phyloP scores from a whole-genome alignment of 345 rosid genomes.

The Populus euphratica region DNA sequence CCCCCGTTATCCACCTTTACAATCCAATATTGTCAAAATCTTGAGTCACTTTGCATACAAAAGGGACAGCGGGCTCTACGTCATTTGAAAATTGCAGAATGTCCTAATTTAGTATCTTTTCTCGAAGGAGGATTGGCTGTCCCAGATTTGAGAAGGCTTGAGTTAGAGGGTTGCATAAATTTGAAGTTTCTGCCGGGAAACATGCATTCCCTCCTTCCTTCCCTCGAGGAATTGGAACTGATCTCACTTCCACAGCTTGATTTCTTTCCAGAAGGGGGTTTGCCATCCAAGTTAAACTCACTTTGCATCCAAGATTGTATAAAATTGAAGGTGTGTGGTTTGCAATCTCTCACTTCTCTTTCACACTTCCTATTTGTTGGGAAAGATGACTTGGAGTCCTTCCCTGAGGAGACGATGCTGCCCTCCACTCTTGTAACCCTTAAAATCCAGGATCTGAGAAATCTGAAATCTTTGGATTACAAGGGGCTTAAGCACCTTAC shows the following conservation, averaged over 20 bases:
- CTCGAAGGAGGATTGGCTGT: too few relatives aligned
- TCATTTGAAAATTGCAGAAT: too few relatives aligned
- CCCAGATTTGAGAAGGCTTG: too few relatives aligned
- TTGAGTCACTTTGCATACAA: background rate
- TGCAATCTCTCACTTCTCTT: background rate
- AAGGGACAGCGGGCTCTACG: too few relatives aligned
- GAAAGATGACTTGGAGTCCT: constrained; percentile 5
- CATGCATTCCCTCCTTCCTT: constrained; percentile 9
- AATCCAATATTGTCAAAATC: background rate
- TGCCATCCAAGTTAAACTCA: constrained; percentile 3
- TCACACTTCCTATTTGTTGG: background rate
- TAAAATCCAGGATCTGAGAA: background rate
- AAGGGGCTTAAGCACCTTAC: background rate
- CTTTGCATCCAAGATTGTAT: background rate
- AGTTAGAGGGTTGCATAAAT: background rate
- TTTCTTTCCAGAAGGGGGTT: constrained; percentile 1
- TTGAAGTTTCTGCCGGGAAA: constrained; percentile 8
- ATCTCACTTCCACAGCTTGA: constrained; percentile 7
- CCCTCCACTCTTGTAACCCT: constrained; percentile 1
- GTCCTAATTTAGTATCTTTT: too few relatives aligned
- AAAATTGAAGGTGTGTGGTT: background rate
- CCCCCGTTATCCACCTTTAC: background rate
- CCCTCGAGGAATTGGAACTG: constrained; percentile 9
- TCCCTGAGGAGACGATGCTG: constrained; percentile 11
- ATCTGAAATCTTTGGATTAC: background rate